Evolutionary conservation across 768 basidiomycete genomes (phyloP).

Genomic region (Lentinula guzmanii): DNA sequence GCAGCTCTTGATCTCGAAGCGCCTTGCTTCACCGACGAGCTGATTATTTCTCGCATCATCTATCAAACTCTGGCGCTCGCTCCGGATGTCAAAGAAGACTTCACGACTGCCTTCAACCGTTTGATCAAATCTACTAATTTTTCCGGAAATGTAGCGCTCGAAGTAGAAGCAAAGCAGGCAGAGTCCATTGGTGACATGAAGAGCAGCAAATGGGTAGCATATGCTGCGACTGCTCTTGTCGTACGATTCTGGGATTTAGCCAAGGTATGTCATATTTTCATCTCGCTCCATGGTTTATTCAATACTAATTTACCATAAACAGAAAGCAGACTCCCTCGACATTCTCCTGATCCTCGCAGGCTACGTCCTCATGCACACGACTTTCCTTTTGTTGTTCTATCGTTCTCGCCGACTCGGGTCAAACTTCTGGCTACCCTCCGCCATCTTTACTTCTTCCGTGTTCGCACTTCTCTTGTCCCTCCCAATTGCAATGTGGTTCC

Average conservation of each 20-base stretch:
- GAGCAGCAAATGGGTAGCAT: constrained; percentile 84
- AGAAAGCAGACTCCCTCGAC: constrained; percentile 94
- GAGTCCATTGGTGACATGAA: constrained; percentile 67
- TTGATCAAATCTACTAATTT: constrained; percentile 26
- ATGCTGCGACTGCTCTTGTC: constrained; percentile 71
- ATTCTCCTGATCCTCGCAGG: constrained; percentile 92
- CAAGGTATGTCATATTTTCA: constrained; percentile 38
- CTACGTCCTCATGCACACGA: constrained; percentile 92
- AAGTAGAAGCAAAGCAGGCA: constrained; percentile 33
- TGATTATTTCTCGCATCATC: constrained; percentile 27
- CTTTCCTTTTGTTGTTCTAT: constrained; percentile 87
- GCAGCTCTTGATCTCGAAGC: constrained; percentile 13
- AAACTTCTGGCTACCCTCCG: constrained; percentile 51
- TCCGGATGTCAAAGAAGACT: constrained; percentile 45
- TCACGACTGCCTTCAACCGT: constrained; percentile 31
- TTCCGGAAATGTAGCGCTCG: constrained; percentile 40
- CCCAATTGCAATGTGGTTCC: constrained; percentile 64
- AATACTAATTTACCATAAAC: constrained; percentile 8
- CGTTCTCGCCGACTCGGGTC: constrained; percentile 83
- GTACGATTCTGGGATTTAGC: constrained; percentile 83
- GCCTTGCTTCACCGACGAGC: constrained; percentile 36
- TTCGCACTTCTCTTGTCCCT: constrained; percentile 84
- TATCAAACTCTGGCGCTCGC: constrained; percentile 47
- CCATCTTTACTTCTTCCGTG: constrained; percentile 74
- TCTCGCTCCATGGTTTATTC: not conserved